These are phyloP conservation scores for Solanum lycopersicoides DNA, from an alignment of 257 asterid species.

Conservation along the genomic window DNA sequence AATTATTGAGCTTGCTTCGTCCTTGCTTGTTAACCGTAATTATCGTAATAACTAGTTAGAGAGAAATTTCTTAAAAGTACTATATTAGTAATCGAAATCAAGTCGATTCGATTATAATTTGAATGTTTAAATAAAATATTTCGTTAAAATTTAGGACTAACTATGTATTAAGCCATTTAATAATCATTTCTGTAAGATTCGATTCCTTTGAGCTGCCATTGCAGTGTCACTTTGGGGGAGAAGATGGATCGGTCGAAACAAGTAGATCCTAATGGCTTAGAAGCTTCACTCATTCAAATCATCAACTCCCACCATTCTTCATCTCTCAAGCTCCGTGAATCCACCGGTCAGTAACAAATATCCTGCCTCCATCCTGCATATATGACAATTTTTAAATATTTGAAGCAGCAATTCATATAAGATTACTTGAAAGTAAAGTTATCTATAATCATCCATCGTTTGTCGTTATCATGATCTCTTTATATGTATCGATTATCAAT, in stretches of 20 bases:
- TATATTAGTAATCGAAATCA: too few relatives aligned
- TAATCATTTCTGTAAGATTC: neutral
- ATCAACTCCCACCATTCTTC: constrained; percentile 47
- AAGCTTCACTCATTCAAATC: constrained; percentile 67
- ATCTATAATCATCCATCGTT: neutral
- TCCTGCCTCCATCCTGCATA: too few relatives aligned
- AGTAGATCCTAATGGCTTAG: constrained; percentile 46
- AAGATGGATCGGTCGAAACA: constrained; percentile 64
- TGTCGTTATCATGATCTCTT: neutral
- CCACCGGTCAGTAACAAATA: constrained; percentile 36
- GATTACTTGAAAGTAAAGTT: neutral
- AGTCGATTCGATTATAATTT: too few relatives aligned
- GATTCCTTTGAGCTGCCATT: neutral
- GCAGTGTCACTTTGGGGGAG: too few relatives aligned
- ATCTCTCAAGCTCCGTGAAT: constrained; percentile 44
- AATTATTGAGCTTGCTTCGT: neutral
- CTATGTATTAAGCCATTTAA: neutral
- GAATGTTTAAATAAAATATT: neutral
- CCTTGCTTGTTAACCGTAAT: neutral
- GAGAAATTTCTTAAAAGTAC: too few relatives aligned
- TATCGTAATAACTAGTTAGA: too few relatives aligned
- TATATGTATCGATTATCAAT: too few relatives aligned
- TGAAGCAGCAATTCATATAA: neutral
- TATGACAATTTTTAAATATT: too few relatives aligned
- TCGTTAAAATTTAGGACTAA: neutral